Conservation (phyloP, 768 basidiomycete species). For the Trametes elegans region DNA sequence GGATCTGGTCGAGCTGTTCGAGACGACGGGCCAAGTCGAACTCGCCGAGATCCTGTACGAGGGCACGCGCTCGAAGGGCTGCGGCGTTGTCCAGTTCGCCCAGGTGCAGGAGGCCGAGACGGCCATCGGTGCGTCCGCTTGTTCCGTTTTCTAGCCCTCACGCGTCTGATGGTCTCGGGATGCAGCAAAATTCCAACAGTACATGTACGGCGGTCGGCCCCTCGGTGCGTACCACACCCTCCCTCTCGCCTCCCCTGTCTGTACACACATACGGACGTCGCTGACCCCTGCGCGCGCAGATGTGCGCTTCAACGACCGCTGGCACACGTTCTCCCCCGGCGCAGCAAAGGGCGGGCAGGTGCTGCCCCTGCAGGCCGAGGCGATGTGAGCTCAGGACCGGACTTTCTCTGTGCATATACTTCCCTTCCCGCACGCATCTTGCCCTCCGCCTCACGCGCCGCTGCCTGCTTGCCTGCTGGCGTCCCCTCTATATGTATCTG, state of each 20-base stretch:
- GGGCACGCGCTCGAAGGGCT: conserved; percentile 88
- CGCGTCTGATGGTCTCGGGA: background rate
- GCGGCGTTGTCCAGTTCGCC: conserved; percentile 93
- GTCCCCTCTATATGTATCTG: conserved; percentile 5
- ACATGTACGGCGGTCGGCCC: conserved; percentile 92
- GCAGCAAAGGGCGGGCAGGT: conserved; percentile 86
- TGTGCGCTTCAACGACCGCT: conserved; percentile 92
- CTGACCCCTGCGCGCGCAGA: conserved; percentile 42
- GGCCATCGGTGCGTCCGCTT: conserved; percentile 70
- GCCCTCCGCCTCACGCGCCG: background rate
- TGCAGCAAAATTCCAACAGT: conserved; percentile 88
- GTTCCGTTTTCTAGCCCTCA: background rate
- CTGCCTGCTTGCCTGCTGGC: background rate
- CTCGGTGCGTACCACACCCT: conserved; percentile 49
- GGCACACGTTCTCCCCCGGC: conserved; percentile 89
- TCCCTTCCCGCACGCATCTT: background rate
- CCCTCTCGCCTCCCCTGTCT: background rate
- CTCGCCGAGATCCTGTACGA: conserved; percentile 94
- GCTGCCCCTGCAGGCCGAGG: conserved; percentile 62
- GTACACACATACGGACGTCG: background rate
- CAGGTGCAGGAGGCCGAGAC: conserved; percentile 89
- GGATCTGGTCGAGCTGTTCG: conserved; percentile 95
- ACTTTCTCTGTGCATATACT: too few species aligned
- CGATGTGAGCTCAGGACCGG: conserved; percentile 22
- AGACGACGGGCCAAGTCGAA: conserved; percentile 95